Conservation (phyloP, 352 stramenopile genomes). For the Saprolegnia diclina region DNA sequence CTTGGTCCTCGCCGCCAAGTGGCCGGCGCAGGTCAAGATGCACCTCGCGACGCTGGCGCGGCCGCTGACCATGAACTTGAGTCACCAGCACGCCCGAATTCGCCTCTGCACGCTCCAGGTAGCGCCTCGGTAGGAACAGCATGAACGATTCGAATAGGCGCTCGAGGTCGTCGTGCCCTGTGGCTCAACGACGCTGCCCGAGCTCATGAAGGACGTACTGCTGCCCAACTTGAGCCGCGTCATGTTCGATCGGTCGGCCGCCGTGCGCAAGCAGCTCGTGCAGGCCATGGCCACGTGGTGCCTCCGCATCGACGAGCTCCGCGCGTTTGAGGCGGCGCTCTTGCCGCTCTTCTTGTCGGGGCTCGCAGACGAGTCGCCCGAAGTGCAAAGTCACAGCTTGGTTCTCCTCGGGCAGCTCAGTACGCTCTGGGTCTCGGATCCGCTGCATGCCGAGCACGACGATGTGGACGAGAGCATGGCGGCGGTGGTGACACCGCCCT, state of each 20-base stretch:
- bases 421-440: constrained; percentile 39
- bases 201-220: constrained; percentile 74
- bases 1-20: constrained; percentile 47
- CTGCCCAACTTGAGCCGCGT: constrained; percentile 58
- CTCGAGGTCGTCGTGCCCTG: constrained; percentile 66
- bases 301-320: constrained; percentile 42
- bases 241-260: constrained; percentile 60
- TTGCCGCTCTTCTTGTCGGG: constrained; percentile 65
- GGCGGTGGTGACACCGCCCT: constrained; percentile 30
- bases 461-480: constrained; percentile 36
- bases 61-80: constrained; percentile 59
- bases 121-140: not conserved
- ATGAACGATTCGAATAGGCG: constrained; percentile 30
- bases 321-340: constrained; percentile 55
- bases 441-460: not conserved
- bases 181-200: constrained; percentile 49
- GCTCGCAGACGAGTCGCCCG: constrained; percentile 59
- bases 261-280: constrained; percentile 66
- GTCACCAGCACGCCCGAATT: constrained; percentile 78
- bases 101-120: constrained; percentile 65
- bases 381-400: constrained; percentile 44
- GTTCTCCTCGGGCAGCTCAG: constrained; percentile 45
- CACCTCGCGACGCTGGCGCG: constrained; percentile 64
- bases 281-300: constrained; percentile 57
- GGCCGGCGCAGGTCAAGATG: constrained; percentile 52